A percentile compares a stretch with the other conserved stretches of the same genome.
Conservation (phyloP, 2,329 filamentous ascomycete genomes). For the Parasarocladium wereldwijsianum region DNA sequence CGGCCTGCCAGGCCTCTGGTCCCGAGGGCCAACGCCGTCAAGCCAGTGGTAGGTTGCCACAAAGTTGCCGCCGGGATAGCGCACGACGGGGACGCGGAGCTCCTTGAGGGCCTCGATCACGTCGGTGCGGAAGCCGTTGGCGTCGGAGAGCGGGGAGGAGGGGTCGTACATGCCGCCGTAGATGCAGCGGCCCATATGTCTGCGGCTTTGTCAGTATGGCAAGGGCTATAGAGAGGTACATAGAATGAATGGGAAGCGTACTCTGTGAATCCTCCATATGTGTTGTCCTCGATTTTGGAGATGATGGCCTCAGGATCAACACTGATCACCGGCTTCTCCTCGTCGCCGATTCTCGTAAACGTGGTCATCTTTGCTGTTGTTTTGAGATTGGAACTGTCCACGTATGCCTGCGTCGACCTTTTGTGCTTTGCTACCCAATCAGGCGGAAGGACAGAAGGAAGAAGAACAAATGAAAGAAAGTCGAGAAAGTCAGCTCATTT, state of each 20-base stretch:
- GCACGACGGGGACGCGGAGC: conserved; percentile 59
- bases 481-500: too few species aligned
- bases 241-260: conserved; percentile 22
- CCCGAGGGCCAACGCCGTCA: conserved; percentile 62
- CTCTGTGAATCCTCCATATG: conserved; percentile 78
- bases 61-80: conserved; percentile 78
- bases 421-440: too few species aligned
- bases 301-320: conserved; percentile 50
- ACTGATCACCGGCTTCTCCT: conserved; percentile 47
- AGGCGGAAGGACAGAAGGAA: background rate
- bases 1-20: conserved; percentile 49
- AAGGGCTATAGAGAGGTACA: background rate
- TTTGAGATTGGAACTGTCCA: background rate
- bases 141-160: conserved; percentile 55
- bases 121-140: conserved; percentile 64
- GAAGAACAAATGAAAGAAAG: background rate
- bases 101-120: conserved; percentile 62
- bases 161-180: conserved; percentile 80
- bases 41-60: conserved; percentile 76
- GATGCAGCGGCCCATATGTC: conserved; percentile 81
- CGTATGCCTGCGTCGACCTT: too few species aligned
- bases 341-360: conserved; percentile 52
- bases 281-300: conserved; percentile 63
- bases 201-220: conserved; percentile 15
- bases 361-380: conserved; percentile 44